Base-by-base conservation (phyloP, 2,329 filamentous ascomycete genomes). In the Penicillium verrucosum region DNA sequence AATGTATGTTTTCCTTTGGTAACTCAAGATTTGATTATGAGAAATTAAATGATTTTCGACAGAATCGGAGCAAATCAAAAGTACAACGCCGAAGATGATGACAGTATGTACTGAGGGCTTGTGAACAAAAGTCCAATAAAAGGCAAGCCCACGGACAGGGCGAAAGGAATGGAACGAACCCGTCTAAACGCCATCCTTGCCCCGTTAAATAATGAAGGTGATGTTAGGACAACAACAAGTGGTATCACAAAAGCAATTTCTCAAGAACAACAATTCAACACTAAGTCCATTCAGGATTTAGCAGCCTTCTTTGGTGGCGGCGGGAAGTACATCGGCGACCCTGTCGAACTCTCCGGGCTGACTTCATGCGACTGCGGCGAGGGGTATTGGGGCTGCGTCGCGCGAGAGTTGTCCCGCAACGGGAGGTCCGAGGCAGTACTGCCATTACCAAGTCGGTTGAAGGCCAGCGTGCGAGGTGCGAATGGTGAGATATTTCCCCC, bases 391-490 rank as follows among this genome's bases (percentile, higher is more conserved):
- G 61, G 64, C 65, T 64, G 7, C 65, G 64, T 18, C 10, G 4
- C 21, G 60, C 57, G 41, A 51, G 68, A 68, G 57, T 73, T 65
- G 40, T 70, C 64, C 12, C 76, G 69, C n/a, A 79, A 63, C 4
- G 76, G 76, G 2, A 77, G 69, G 43, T 78, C 76, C 1, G 68
- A 67, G 16, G 71, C 68, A 12, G 64, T 67, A n/a, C 70, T 70
- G 10, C 65, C 67, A 23, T 70, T 69, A 11, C 64, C 71, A 2
- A 77, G 66, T 46, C 68, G 71, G 62, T 77, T 77, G 59, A 78
- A 78, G 1, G 74, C 74, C 16, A 73, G 61, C 14, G 72, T 78
- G 23, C 76, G 70, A 3, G 77, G 75, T n/a, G 76, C 75, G 41
- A 60, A 64, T 10, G 64, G 63, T 18, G 62, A 60, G 5, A 60